Base-by-base conservation (phyloP, 1,284 basidiomycete genomes). In the Cryptococcus floricola region DNA sequence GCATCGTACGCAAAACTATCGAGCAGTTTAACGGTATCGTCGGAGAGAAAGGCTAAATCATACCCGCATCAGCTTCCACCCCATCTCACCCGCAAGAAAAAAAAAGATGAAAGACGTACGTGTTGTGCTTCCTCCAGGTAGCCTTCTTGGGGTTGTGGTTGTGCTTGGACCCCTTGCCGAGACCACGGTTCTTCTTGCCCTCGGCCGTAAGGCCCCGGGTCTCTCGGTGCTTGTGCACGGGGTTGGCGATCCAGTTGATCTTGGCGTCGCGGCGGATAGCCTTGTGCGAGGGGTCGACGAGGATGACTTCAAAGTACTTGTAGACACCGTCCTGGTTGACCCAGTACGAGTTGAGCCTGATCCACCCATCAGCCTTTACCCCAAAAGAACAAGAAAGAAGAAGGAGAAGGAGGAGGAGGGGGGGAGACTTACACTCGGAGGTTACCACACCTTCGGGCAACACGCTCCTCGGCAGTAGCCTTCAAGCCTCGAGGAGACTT, bases 221-320 rank as follows among this genome's bases (percentile, higher is more conserved):
- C 81, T 99, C 96, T 76, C 96, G 88, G 77, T 88, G 91, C 83
- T 98, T 99, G 88, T 98, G 96, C 55, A 98, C 95, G 27, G 95
- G 88, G 80, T 95, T 93, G 76, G 84, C 83, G 81, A 99, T 98
- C 95, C 94, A 98, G 87, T 91, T 98, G 83, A 99, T 97, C 71
- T 92, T 85, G 63, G 95, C 81, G 77, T 99, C 95, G 63, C 93
- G 89, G 65, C 91, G 90, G 80, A 97, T 87, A 47, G 80, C 80
- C 76, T 80, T 81, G 79, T 81, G 79, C 52, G 68, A 69, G 56
- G 79, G 77, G 73, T 99, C 95, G 58, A 99, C 93, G 67, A 95
- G 86, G 77, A 99, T 98, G 71, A 99, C 92, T 79, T 98, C 95
- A 81, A 87, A 98, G 84, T 96, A 98, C 80, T 97, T 97, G 87